Evolutionary conservation across 1,139 yeast species (phyloP).

Genomic region (Pichia sp.): DNA sequence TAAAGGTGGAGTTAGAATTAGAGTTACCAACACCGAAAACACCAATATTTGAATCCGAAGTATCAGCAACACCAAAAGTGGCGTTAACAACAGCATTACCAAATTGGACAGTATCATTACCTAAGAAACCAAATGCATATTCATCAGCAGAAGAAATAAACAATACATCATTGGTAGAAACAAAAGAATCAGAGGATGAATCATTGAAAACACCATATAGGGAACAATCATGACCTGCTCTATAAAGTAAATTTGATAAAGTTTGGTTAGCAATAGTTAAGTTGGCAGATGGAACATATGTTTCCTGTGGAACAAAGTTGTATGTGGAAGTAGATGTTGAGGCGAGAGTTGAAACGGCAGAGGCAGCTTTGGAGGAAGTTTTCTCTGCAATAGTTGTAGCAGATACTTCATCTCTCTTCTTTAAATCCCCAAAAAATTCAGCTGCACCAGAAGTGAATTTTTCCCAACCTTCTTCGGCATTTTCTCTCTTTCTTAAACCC

Average conservation of each 20-base stretch:
- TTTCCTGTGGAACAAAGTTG: too few species aligned
- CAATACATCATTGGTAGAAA: constrained; percentile 30
- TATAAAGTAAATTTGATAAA: not conserved
- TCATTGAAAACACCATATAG: constrained; percentile 45
- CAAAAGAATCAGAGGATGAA: constrained; percentile 40
- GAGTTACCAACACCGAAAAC: constrained; percentile 53
- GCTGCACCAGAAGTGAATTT: too few species aligned
- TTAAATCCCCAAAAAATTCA: too few species aligned
- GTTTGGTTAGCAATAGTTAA: not conserved
- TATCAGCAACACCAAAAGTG: constrained; percentile 51
- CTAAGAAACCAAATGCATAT: constrained; percentile 32
- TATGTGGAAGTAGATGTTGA: constrained; percentile 1
- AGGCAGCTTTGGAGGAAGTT: not conserved
- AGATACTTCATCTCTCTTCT: not conserved
- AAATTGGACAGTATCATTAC: constrained; percentile 39
- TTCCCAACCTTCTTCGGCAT: not conserved
- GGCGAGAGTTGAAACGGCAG: not conserved
- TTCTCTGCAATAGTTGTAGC: constrained; percentile 6
- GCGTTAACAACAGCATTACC: constrained; percentile 38
- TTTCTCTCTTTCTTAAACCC: constrained; percentile 8
- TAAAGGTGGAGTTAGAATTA: constrained; percentile 28
- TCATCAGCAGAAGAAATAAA: constrained; percentile 47
- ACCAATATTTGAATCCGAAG: constrained; percentile 44
- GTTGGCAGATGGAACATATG: not conserved
- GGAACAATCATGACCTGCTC: constrained; percentile 27